Evolutionary conservation across 192 early-diverging fungal species (phyloP), one percentile per base, ranked within the genome.

Genomic region (Martensiomyces pterosporus): DNA sequence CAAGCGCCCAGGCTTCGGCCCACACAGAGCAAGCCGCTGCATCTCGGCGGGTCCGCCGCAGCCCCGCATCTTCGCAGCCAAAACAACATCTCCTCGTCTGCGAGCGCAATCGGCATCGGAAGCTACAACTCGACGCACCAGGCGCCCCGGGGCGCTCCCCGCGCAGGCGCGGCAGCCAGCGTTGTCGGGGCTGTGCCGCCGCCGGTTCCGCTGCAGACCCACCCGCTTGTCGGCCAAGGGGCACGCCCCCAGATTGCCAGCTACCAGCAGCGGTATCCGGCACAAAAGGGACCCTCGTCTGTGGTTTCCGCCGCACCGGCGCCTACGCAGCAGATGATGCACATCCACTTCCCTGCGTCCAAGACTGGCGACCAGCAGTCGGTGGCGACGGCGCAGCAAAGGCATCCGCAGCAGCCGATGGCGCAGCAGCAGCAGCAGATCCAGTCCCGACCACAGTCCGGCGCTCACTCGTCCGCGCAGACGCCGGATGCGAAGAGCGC

Each of bases 21-120:
- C 22, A 33, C 43, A 15, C 51, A 60, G 44, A 39, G 32, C 16
- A 60, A 54, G 47, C 25, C 37, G 17, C 27, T 50, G 1, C 57
- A 67, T 42, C n/a, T 36, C 19, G 24, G 47, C 35, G 38, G 22
- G 14, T n/a, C 47, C 35, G 47, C 35, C 12, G 48, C 52, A 8
- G 43, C 38, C n/a, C n/a, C n/a, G n/a, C n/a, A n/a, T n/a, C n/a
- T n/a, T n/a, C 52, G 65, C 33, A 34, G 14, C n/a, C 52, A 39
- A 24, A 39, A 39, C 18, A 59, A 38, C 26, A 52, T 61, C 16
- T 57, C 64, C 18, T 74, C 70, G 15, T 66, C 70, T 7, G 70
- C 54, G 18, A 74, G 70, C 24, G 70, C 70, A 14, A 62, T 74
- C 36, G 70, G 70, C 19, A 51, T 73, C 48, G 63, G 70, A 27